phyloP scores from a whole-genome alignment of 495 filamentous ascomycete species.

The Cetradonia linearis region DNA sequence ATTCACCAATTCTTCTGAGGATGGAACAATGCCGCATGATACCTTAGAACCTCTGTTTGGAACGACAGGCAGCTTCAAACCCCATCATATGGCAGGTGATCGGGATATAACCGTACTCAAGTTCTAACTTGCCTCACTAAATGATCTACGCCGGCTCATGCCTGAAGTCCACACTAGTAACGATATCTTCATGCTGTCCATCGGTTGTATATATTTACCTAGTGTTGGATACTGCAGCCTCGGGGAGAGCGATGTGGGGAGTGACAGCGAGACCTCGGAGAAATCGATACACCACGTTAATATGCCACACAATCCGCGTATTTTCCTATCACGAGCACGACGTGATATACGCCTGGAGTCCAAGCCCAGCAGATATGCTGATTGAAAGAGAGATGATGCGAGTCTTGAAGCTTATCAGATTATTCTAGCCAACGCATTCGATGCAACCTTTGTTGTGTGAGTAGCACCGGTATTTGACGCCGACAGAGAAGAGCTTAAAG shows the following conservation, averaged over 20 bases:
- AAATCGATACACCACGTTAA: too few relatives aligned
- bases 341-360: too few relatives aligned
- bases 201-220: not conserved
- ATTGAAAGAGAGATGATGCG: too few relatives aligned
- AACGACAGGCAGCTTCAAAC: not conserved
- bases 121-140: not conserved
- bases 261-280: not conserved
- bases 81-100: not conserved
- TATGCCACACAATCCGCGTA: too few relatives aligned
- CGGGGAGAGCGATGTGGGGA: not conserved
- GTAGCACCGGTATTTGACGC: not conserved
- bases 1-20: not conserved
- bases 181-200: not conserved
- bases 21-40: too few relatives aligned
- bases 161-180: not conserved
- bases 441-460: not conserved
- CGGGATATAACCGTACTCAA: not conserved
- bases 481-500: not conserved
- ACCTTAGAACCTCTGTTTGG: not conserved
- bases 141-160: not conserved
- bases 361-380: too few relatives aligned
- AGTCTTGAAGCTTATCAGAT: not conserved
- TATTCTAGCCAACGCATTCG: not conserved
- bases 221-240: constrained; percentile 1
- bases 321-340: too few relatives aligned